phyloP scores from a whole-genome alignment of 2,329 filamentous ascomycete genomes.

The Pseudomassariella vexata region DNA sequence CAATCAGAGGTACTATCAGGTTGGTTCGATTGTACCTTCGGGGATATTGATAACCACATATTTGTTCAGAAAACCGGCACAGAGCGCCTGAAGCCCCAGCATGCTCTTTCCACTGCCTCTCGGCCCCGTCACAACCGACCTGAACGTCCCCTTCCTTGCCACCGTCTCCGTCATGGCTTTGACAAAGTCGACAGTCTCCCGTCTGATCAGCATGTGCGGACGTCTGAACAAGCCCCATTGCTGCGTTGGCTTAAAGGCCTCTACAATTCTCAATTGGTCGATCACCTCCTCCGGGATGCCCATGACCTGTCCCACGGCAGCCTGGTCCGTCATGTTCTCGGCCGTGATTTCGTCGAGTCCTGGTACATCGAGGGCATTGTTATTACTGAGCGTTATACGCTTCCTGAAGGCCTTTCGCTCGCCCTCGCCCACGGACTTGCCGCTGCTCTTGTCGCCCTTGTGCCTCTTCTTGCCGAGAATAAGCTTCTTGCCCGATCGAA shows the following conservation, averaged over 20 bases:
- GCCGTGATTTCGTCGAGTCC: constrained; percentile 58
- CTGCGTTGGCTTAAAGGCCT: constrained; percentile 89
- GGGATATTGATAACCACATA: constrained; percentile 90
- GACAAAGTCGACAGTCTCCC: constrained; percentile 71
- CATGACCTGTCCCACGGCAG: constrained; percentile 60
- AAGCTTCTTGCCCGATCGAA: constrained; percentile 34
- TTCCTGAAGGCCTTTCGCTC: constrained; percentile 86
- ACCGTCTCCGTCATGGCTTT: constrained; percentile 53
- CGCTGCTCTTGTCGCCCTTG: constrained; percentile 32
- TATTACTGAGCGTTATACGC: constrained; percentile 86
- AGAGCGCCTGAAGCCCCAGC: constrained; percentile 75
- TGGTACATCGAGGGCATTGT: constrained; percentile 76
- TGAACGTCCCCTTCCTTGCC: constrained; percentile 47
- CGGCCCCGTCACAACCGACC: constrained; percentile 67
- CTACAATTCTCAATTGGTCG: constrained; percentile 74
- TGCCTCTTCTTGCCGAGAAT: constrained; percentile 46
- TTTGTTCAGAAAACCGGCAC: constrained; percentile 72
- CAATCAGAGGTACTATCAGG: too few species aligned
- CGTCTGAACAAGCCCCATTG: constrained; percentile 80
- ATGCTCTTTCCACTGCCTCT: constrained; percentile 81
- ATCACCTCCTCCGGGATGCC: constrained; percentile 64
- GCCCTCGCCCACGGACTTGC: constrained; percentile 60
- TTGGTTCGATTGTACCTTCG: constrained; percentile 57
- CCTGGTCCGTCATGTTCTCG: constrained; percentile 46
- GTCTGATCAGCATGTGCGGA: constrained; percentile 72